Conservation (phyloP, 2,329 filamentous ascomycete species). For the Ilyonectria destructans region DNA sequence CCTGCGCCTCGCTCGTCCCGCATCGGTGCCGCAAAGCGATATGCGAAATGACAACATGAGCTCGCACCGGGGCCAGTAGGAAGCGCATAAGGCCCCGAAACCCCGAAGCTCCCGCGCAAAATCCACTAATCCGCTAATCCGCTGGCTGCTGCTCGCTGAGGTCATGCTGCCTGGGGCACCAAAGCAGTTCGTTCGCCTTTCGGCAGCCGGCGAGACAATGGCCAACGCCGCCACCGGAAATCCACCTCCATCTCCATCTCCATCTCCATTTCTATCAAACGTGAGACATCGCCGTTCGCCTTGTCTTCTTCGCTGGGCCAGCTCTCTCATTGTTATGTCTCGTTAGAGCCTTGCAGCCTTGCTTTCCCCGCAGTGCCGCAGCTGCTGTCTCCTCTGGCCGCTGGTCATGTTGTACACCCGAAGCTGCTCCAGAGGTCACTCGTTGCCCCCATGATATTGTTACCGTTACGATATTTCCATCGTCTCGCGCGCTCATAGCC, state of each 20-base stretch:
- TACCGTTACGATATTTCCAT: constrained; percentile 33
- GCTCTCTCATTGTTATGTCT: constrained; percentile 13
- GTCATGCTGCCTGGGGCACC: constrained; percentile 16
- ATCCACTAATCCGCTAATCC: neutral
- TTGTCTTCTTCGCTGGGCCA: constrained; percentile 10
- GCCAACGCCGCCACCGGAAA: neutral
- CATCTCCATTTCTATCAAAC: constrained; percentile 3
- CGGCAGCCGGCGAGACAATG: neutral
- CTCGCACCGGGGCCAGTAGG: neutral
- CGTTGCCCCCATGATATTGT: constrained; percentile 45
- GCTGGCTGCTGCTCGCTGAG: constrained; percentile 4
- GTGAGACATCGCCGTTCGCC: constrained; percentile 25
- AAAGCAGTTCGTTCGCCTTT: neutral
- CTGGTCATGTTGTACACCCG: constrained; percentile 46
- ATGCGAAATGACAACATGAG: constrained; percentile 51
- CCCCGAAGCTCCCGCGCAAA: constrained; percentile 9
- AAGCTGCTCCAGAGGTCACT: constrained; percentile 41
- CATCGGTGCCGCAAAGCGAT: constrained; percentile 11
- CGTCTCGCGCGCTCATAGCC: constrained; percentile 28
- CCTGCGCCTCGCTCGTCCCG: constrained; percentile 32
- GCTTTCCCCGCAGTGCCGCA: constrained; percentile 13
- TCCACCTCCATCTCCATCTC: neutral
- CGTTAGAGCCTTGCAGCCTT: constrained; percentile 8
- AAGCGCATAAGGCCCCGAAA: constrained; percentile 4
- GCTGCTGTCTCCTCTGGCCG: constrained; percentile 19